Conservation (phyloP, 225 moss, liverwort and hornwort species). For the Takakia lepidozioides region DNA sequence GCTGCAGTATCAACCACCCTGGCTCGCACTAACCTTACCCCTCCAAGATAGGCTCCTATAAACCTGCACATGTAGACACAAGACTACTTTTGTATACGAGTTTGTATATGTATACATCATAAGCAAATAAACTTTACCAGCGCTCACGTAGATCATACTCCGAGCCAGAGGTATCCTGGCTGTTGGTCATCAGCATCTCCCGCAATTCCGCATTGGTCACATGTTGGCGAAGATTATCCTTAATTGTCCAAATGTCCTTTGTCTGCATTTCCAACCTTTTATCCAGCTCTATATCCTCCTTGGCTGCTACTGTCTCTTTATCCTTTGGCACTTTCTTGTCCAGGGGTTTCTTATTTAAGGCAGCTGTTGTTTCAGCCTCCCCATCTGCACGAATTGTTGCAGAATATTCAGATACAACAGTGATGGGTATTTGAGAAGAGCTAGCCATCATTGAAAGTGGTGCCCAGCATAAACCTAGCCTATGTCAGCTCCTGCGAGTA, state of each 20-base stretch:
- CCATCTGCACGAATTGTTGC: slow-evolving; percentile 15
- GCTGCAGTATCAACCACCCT: too few species aligned
- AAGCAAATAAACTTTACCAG: slow-evolving; percentile 70
- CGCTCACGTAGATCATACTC: slow-evolving; percentile 87
- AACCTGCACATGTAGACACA: too few species aligned
- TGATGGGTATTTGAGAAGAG: too few species aligned
- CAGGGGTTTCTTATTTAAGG: slow-evolving; percentile 28
- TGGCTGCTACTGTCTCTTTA: slow-evolving; percentile 20
- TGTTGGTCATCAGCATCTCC: slow-evolving; percentile 52
- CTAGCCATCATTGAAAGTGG: too few species aligned
- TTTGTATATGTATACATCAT: too few species aligned
- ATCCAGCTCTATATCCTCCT: slow-evolving; percentile 33
- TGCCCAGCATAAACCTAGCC: too few species aligned
- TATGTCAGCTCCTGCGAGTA: too few species aligned
- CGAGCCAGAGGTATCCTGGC: slow-evolving; percentile 67
- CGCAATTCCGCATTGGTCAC: slow-evolving; percentile 63
- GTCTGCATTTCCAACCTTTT: slow-evolving; percentile 72
- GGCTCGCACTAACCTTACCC: too few species aligned
- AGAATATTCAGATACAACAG: too few species aligned
- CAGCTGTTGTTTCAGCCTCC: slow-evolving; percentile 17
- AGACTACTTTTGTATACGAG: too few species aligned
- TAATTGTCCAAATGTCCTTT: slow-evolving; percentile 75
- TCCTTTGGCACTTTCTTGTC: slow-evolving; percentile 37
- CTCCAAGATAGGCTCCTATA: too few species aligned
- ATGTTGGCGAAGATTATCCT: slow-evolving; percentile 69